These are phyloP conservation scores for Rasamsonia emersonii DNA, from an alignment of 2,329 filamentous ascomycete genomes.

Conservation along the genomic window DNA sequence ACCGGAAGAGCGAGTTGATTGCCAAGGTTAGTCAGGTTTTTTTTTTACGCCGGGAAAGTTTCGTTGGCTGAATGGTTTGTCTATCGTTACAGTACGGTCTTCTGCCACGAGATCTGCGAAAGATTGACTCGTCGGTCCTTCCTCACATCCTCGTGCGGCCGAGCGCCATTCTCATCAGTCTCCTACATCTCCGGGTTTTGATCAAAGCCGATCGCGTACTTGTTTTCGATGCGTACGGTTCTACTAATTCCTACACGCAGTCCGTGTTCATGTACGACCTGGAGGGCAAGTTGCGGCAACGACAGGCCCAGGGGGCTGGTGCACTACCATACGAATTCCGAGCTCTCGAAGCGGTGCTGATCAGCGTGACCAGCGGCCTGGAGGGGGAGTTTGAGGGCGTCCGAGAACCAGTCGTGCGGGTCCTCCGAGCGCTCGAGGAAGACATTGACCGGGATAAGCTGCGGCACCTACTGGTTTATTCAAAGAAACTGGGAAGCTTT, in stretches of 20 bases:
- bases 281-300: conserved; percentile 83
- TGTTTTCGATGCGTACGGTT: conserved; percentile 93
- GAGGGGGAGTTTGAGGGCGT: conserved; percentile 94
- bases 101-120: conserved; percentile 86
- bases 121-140: conserved; percentile 92
- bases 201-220: conserved; percentile 93
- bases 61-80: conserved; percentile 14
- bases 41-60: conserved; percentile 7
- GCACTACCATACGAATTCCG: conserved; percentile 90
- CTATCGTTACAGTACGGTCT: conserved; percentile 62
- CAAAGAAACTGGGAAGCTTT: conserved; percentile 91
- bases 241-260: conserved; percentile 87
- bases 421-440: conserved; percentile 84
- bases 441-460: conserved; percentile 95
- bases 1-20: conserved; percentile 95
- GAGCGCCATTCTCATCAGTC: conserved; percentile 86
- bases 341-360: conserved; percentile 87
- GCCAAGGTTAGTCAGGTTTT: conserved; percentile 59
- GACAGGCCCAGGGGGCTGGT: conserved; percentile 44
- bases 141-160: conserved; percentile 92
- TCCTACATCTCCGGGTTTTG: conserved; percentile 90
- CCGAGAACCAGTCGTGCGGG: conserved; percentile 80
- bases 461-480: conserved; percentile 80
- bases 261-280: conserved; percentile 97
- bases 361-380: conserved; percentile 82